These are phyloP conservation scores for Odontarrhena argentea DNA, from an alignment of 345 rosid species.

Conservation along the genomic window DNA sequence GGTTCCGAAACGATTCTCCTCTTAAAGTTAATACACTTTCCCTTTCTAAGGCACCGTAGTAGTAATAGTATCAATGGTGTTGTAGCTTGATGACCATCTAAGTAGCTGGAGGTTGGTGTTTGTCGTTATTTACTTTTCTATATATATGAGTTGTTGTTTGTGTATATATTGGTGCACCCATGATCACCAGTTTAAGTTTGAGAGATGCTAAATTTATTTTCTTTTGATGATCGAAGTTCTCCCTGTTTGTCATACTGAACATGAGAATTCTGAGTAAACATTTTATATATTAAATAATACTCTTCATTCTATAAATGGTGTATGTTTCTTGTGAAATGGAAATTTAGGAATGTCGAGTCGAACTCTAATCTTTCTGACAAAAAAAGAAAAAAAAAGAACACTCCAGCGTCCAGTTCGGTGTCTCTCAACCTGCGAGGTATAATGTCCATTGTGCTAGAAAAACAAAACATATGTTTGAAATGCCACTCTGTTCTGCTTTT, in stretches of 20 bases:
- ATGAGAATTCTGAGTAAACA: not conserved
- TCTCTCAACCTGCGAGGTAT: too few relatives aligned
- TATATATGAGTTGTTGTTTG: constrained; percentile 35
- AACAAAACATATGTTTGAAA: not conserved
- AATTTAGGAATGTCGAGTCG: too few relatives aligned
- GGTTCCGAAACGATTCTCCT: constrained; percentile 23
- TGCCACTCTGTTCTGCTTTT: not conserved
- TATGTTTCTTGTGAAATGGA: not conserved
- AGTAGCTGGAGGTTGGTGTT: constrained; percentile 32
- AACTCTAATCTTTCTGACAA: too few relatives aligned
- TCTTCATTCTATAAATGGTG: not conserved
- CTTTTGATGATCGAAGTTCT: constrained; percentile 10
- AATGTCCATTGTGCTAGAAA: too few relatives aligned
- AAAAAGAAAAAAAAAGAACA: too few relatives aligned
- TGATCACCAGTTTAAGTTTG: constrained; percentile 36
- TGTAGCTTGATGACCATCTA: constrained; percentile 30
- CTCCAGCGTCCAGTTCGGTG: too few relatives aligned
- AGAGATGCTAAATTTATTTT: constrained; percentile 36
- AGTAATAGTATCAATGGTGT: constrained; percentile 35
- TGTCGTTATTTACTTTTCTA: constrained; percentile 25
- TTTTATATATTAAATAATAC: not conserved
- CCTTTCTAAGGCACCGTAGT: constrained; percentile 23
- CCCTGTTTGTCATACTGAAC: constrained; percentile 10
- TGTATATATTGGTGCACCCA: constrained; percentile 41
- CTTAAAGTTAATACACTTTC: constrained; percentile 21